Percentiles rank a stretch among this genome's conserved stretches.
phyloP scores from a whole-genome alignment of 257 asterid species.

The Schizonepeta tenuifolia region DNA sequence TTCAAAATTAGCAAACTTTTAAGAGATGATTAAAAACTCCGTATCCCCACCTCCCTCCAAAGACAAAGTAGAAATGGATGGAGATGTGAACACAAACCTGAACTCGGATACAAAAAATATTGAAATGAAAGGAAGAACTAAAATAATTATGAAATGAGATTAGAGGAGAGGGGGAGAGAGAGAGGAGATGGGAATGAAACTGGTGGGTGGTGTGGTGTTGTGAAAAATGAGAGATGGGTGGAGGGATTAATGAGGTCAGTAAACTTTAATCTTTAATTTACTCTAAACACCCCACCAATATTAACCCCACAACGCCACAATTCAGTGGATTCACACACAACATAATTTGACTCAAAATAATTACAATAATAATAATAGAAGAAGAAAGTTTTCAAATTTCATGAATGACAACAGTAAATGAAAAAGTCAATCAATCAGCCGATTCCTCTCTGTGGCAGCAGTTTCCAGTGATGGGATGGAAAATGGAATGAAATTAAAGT shows the following conservation, averaged over 20 bases:
- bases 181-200: conserved; percentile 42
- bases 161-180: conserved; percentile 5
- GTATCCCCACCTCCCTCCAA: conserved; percentile 22
- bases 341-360: conserved; percentile 1
- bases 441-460: conserved; percentile 23
- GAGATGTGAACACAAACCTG: conserved; percentile 44
- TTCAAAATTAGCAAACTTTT: conserved; percentile 28
- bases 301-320: conserved; percentile 42
- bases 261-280: conserved; percentile 51
- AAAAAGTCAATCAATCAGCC: conserved; percentile 30
- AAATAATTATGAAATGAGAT: conserved; percentile 12
- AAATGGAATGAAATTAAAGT: conserved; percentile 19
- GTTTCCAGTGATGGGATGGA: conserved; percentile 31
- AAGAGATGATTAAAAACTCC: conserved; percentile 28
- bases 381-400: conserved; percentile 26
- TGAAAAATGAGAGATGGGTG: conserved; percentile 45
- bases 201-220: conserved; percentile 51
- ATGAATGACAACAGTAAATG: conserved; percentile 30
- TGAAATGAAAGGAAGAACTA: conserved; percentile 31
- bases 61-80: conserved; percentile 24
- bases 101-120: conserved; percentile 29
- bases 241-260: conserved; percentile 50
- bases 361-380: conserved; percentile 2
- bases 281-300: conserved; percentile 45
- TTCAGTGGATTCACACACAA: conserved; percentile 15